Conservation (phyloP, 306 rosid genomes). For the Erythrophleum fordii region DNA sequence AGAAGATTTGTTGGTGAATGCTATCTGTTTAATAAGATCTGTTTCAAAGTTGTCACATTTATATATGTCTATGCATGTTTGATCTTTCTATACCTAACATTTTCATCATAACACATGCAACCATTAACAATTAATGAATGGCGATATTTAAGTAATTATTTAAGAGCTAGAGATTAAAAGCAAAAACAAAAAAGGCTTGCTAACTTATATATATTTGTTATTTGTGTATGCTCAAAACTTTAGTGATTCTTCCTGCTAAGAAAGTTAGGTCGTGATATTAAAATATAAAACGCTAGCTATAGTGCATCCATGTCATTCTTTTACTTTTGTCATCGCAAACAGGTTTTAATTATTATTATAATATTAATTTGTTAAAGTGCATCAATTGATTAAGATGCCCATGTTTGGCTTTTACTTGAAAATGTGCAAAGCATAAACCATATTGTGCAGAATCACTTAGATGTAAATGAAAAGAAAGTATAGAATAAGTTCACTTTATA, state of each 20-base stretch:
- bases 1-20: too few relatives aligned
- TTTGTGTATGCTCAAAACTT: not conserved
- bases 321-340: not conserved
- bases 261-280: not conserved
- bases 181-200: not conserved
- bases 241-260: not conserved
- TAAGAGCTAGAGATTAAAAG: too few relatives aligned
- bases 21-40: not conserved
- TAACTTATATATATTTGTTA: too few relatives aligned
- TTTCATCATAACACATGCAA: conserved; percentile 12
- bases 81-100: not conserved
- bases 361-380: not conserved
- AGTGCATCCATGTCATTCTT: not conserved
- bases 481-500: conserved; percentile 37
- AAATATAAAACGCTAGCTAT: not conserved
- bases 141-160: not conserved
- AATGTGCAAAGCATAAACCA: conserved; percentile 29
- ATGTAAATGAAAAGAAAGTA: conserved; percentile 30
- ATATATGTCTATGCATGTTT: not conserved
- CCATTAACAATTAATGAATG: not conserved
- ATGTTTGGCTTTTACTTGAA: conserved; percentile 38
- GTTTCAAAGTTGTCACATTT: not conserved
- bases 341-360: not conserved
- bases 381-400: conserved; percentile 30
- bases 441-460: conserved; percentile 28